Evolutionary conservation across 2,329 filamentous ascomycete species (phyloP), one percentile per base, ranked within the genome.

Genomic region (Fusarium buharicum): DNA sequence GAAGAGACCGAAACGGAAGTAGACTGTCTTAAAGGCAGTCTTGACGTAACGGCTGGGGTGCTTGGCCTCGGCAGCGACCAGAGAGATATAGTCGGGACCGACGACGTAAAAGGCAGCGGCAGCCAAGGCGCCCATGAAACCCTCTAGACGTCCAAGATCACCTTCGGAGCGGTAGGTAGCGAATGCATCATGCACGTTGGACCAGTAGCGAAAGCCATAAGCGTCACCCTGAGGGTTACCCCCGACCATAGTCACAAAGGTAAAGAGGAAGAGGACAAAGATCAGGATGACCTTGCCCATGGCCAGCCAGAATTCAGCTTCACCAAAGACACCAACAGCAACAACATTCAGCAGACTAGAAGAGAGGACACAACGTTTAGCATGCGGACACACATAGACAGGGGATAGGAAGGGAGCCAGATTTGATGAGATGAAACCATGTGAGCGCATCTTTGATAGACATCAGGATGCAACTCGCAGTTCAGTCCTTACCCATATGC

Each of bases 1-100:
- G 76, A 93, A 92, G 2, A 85, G 78, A 1, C 87, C 86, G 38
- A 93, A 79, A 45, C 90, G 87, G 73, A 89, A 91, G 76, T 92
- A 92, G 8, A 90, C 87, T n/a, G 86, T 85, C 60, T 90, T 90
- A 73, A 86, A 91, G 2, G 90, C 90, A 50, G 82, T 85, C 1
- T 89, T 90, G 72, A 93, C 83, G 17, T 87, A 83, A 24, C 77
- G 77, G 17, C 88, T 84, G 0, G 89, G 88, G 67, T 65, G 61
- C 44, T 67, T 64, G 0, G 59, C 13, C 10, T 67, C 64, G 0
- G 63, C 64, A 8, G 64, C 64, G 1, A 64, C 64, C 64, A 67
- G 65, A 3, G 64, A 66, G n/a, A 67, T 67, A 3, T 67, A 67
- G 30, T 67, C 64, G 3, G 64, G 64, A 2, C 64, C 64, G 10